A percentile compares a stretch with the other conserved stretches of the same genome.
phyloP scores from a whole-genome alignment of 73 alveolate species.

The Blepharisma japonicum region DNA sequence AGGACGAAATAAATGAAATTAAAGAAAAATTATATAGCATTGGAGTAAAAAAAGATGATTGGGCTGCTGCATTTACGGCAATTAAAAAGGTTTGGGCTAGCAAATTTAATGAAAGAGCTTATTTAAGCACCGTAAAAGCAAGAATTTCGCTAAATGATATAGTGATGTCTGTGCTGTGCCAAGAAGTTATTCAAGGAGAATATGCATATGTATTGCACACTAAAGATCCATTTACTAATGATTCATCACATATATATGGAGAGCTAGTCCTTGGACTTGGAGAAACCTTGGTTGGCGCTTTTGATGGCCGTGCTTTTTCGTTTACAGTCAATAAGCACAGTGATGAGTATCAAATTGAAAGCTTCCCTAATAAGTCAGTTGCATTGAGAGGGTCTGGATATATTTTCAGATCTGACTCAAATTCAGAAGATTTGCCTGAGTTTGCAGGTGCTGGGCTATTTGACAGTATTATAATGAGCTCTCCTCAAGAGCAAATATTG shows the following conservation, averaged over 20 bases:
- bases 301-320: conserved; percentile 72
- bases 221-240: conserved; percentile 68
- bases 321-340: conserved; percentile 56
- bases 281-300: conserved; percentile 77
- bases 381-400: conserved; percentile 64
- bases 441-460: conserved; percentile 90
- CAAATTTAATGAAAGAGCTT: conserved; percentile 82
- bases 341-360: conserved; percentile 40
- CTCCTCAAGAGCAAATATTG: conserved; percentile 57
- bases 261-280: conserved; percentile 81
- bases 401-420: conserved; percentile 82
- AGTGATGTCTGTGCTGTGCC: conserved; percentile 81
- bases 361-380: conserved; percentile 78
- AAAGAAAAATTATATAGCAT: conserved; percentile 49
- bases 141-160: conserved; percentile 64
- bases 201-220: conserved; percentile 84
- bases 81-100: conserved; percentile 88
- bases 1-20: conserved; percentile 1
- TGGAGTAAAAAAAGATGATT: conserved; percentile 61
- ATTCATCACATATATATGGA: conserved; percentile 68
- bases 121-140: conserved; percentile 74
- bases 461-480: conserved; percentile 73
- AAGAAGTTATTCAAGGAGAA: conserved; percentile 76
- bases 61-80: conserved; percentile 65
- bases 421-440: conserved; percentile 83